phyloP scores from a whole-genome alignment of 176 grass and related monocot genomes.

The Secale cereale region DNA sequence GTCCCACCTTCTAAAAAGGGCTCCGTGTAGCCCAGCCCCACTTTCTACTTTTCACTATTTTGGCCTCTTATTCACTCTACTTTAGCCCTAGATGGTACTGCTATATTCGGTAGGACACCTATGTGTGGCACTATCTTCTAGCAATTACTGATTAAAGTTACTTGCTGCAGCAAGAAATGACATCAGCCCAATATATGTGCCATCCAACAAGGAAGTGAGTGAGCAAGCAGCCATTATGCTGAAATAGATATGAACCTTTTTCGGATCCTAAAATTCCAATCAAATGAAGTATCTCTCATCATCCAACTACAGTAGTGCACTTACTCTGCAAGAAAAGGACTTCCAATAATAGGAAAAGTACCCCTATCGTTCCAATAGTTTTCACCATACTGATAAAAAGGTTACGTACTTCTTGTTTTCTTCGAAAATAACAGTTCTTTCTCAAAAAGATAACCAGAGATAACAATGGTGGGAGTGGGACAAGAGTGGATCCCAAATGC shows the following conservation, averaged over 20 bases:
- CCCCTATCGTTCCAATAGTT: conserved; percentile 4
- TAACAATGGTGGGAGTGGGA: conserved; percentile 19
- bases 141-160: conserved; percentile 11
- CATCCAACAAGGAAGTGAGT: neutral
- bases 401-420: neutral
- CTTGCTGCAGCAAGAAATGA: neutral
- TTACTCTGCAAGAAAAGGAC: conserved; percentile 15
- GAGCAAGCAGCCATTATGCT: conserved; percentile 24
- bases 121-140: neutral
- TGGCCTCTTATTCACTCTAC: neutral
- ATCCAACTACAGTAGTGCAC: neutral
- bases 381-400: conserved; percentile 2
- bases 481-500: conserved; percentile 15
- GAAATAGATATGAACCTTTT: neutral
- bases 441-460: conserved; percentile 12
- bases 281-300: neutral
- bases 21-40: neutral
- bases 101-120: neutral
- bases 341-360: conserved; percentile 9
- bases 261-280: neutral
- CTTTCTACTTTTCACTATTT: neutral
- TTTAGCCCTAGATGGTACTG: conserved; percentile 1
- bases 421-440: conserved; percentile 12
- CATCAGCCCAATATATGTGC: neutral
- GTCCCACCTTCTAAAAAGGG: neutral